phyloP scores from a whole-genome alignment of 2,329 filamentous ascomycete genomes.

The Esteya vermicola region DNA sequence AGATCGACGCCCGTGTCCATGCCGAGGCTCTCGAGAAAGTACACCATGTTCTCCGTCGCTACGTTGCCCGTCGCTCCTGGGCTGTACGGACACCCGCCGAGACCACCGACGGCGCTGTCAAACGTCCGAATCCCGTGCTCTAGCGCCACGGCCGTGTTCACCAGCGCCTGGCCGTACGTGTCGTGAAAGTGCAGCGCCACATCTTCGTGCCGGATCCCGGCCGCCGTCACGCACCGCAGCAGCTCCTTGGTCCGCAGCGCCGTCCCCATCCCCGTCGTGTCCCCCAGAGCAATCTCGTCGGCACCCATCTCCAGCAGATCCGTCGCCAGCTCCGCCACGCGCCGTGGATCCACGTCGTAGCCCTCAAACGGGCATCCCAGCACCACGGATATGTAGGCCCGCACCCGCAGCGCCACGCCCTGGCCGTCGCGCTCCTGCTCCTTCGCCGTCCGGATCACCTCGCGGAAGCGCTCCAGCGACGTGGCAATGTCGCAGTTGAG shows the following conservation, averaged over 20 bases:
- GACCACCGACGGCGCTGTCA: slow-evolving; percentile 64
- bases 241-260: slow-evolving; percentile 53
- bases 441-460: slow-evolving; percentile 57
- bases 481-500: slow-evolving; percentile 68
- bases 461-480: slow-evolving; percentile 54
- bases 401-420: slow-evolving; percentile 43
- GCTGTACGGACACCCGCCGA: slow-evolving; percentile 76
- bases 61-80: slow-evolving; percentile 81
- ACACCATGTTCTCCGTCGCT: slow-evolving; percentile 71
- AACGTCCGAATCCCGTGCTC: slow-evolving; percentile 68
- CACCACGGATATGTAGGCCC: slow-evolving; percentile 70
- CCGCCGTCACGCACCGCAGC: slow-evolving; percentile 48
- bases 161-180: slow-evolving; percentile 74
- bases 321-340: slow-evolving; percentile 51
- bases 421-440: slow-evolving; percentile 26
- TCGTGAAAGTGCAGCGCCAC: slow-evolving; percentile 81
- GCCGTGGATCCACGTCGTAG: slow-evolving; percentile 46
- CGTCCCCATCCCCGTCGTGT: slow-evolving; percentile 85
- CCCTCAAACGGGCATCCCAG: slow-evolving; percentile 68
- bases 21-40: slow-evolving; percentile 60
- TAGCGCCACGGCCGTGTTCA: slow-evolving; percentile 64
- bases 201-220: slow-evolving; percentile 54
- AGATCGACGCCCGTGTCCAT: slow-evolving; percentile 61
- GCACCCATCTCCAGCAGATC: slow-evolving; percentile 72
- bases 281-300: slow-evolving; percentile 79